Percentiles rank a stretch among this genome's conserved stretches.
phyloP scores from a whole-genome alignment of 2,329 filamentous ascomycete species.

The Stagonosporopsis vannaccii region DNA sequence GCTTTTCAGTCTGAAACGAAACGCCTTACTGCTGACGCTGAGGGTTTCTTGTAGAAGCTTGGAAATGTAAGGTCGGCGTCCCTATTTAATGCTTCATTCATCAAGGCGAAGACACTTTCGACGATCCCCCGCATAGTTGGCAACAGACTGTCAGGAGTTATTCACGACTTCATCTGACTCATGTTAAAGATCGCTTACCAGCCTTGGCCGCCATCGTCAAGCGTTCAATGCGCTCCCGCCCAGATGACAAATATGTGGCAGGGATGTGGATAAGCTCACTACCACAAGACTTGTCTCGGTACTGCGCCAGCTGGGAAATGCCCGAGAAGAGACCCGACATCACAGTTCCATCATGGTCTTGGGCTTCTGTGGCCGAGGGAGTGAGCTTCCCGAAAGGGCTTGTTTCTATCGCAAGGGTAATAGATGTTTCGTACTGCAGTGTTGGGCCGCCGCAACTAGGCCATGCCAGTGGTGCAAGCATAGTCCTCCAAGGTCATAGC shows the following conservation, averaged over 20 bases:
- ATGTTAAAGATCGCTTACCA: background rate
- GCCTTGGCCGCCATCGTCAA: background rate
- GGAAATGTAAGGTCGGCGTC: background rate
- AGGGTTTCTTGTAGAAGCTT: background rate
- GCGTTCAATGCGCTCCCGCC: background rate
- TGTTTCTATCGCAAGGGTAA: no score
- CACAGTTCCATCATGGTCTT: background rate
- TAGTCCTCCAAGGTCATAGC: no score
- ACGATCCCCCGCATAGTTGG: no score
- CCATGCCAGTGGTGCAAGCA: no score
- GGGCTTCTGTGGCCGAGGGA: background rate
- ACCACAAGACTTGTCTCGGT: background rate
- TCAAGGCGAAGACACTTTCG: background rate
- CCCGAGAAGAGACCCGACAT: background rate
- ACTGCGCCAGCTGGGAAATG: background rate
- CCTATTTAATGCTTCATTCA: background rate
- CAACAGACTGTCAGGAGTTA: background rate
- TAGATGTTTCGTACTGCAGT: no score
- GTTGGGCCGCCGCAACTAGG: no score
- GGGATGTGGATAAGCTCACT: background rate
- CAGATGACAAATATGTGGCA: background rate
- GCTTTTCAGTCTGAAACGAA: background rate
- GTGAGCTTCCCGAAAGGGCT: no score
- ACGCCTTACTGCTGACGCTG: background rate
- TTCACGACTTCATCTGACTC: background rate